Percentiles rank a stretch among this genome's conserved stretches.
Conservation (phyloP, 352 stramenopile species). For the Bremia lactucae region DNA sequence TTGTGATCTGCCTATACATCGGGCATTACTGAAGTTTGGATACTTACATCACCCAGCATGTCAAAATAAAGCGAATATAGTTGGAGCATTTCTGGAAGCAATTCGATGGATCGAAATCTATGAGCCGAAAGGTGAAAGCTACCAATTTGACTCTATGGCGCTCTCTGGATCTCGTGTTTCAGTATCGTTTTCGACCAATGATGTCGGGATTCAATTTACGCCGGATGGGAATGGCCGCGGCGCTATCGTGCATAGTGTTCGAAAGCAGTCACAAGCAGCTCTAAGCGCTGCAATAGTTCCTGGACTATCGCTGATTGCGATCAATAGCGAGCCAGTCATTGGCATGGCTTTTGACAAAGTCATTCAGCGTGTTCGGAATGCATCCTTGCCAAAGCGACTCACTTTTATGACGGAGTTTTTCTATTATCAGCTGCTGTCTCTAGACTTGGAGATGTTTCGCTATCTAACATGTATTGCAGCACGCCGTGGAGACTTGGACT, state of each 20-base stretch:
- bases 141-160: conserved; percentile 31
- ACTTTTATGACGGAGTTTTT: conserved; percentile 81
- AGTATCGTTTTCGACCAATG: conserved; percentile 73
- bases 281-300: conserved; percentile 56
- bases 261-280: conserved; percentile 72
- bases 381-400: conserved; percentile 61
- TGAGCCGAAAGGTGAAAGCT: conserved; percentile 26
- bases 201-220: conserved; percentile 77
- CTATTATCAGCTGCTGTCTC: conserved; percentile 71
- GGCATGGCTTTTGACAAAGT: conserved; percentile 76
- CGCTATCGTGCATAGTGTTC: conserved; percentile 62
- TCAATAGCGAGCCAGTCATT: conserved; percentile 77
- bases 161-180: conserved; percentile 46
- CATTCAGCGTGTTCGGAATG: conserved; percentile 42
- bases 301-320: conserved; percentile 64
- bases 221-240: conserved; percentile 67
- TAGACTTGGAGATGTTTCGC: conserved; percentile 70
- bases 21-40: conserved; percentile 42
- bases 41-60: conserved; percentile 64
- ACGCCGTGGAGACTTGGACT: conserved; percentile 58
- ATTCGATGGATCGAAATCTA: conserved; percentile 72
- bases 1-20: conserved; percentile 40
- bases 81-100: conserved; percentile 60
- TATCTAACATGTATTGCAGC: conserved; percentile 68
- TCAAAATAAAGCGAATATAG: conserved; percentile 45